A percentile compares a stretch with the other conserved stretches of the same genome.
Conservation (phyloP, 495 filamentous ascomycete genomes). For the Aspergillus ellipticus region DNA sequence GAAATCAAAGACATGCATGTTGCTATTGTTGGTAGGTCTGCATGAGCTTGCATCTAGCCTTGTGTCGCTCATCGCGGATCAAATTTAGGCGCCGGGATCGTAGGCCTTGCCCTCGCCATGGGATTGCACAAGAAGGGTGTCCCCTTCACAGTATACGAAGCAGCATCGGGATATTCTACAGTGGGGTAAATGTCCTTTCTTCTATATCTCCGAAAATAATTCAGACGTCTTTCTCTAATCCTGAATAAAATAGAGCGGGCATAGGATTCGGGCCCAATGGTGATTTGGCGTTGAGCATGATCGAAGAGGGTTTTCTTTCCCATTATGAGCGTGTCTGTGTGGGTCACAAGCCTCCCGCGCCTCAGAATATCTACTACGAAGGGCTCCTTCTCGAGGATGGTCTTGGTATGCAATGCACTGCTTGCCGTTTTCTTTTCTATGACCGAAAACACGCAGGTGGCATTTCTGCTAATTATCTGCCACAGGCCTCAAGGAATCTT, state of each 20-base stretch:
- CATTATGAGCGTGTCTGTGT: constrained; percentile 6
- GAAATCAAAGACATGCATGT: background rate
- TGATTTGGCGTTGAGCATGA: constrained; percentile 36
- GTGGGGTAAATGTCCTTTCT: constrained; percentile 50
- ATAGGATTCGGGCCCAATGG: constrained; percentile 37
- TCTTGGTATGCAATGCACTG: background rate
- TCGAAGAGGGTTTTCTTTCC: constrained; percentile 25
- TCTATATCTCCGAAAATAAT: background rate
- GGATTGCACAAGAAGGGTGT: constrained; percentile 41
- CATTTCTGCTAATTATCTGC: background rate
- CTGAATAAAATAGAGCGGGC: constrained; percentile 1
- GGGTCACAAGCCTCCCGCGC: background rate
- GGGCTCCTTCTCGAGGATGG: constrained; percentile 1
- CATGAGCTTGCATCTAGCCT: background rate
- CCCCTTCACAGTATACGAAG: constrained; percentile 45
- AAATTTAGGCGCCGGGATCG: constrained; percentile 43
- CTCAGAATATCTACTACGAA: constrained; percentile 3
- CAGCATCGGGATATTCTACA: constrained; percentile 36
- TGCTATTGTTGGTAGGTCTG: background rate
- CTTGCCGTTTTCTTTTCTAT: no score
- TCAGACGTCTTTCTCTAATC: background rate
- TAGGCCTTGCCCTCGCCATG: constrained; percentile 46
- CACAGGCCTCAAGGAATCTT: background rate
- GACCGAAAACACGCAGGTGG: background rate
- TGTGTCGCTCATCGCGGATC: background rate